Evolutionary conservation across 2,329 filamentous ascomycete genomes (phyloP).

Genomic region (Colletotrichum shisoi): DNA sequence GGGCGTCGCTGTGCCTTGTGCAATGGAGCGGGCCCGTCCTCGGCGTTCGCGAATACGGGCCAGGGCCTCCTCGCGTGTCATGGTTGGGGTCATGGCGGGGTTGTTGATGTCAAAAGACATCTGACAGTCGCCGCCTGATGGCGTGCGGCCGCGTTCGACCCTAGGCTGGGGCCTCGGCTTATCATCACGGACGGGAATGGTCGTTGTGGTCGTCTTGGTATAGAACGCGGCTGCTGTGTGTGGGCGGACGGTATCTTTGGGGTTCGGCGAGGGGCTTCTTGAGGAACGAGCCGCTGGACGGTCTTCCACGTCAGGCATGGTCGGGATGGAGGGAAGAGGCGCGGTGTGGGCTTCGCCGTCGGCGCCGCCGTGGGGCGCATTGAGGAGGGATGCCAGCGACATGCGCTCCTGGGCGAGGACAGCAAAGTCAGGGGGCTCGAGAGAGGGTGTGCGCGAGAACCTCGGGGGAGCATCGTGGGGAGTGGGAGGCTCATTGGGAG

Average conservation of each 20-base stretch:
- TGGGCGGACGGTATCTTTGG: slow-evolving; percentile 46
- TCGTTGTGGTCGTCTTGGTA: slow-evolving; percentile 60
- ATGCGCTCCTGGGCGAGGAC: slow-evolving; percentile 61
- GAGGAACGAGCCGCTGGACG: slow-evolving; percentile 24
- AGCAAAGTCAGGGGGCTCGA: slow-evolving; percentile 68
- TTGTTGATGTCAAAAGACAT: slow-evolving; percentile 63
- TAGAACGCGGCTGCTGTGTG: slow-evolving; percentile 60
- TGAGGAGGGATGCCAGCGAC: slow-evolving; percentile 68
- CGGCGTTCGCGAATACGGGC: slow-evolving; percentile 77
- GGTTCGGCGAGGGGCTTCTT: slow-evolving; percentile 23
- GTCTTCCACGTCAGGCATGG: slow-evolving; percentile 48
- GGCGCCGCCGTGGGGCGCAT: slow-evolving; percentile 59
- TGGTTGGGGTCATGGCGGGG: slow-evolving; percentile 69
- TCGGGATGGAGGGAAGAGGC: slow-evolving; percentile 53
- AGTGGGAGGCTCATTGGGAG: slow-evolving; percentile 46
- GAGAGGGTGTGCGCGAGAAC: slow-evolving; percentile 67
- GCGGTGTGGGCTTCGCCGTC: slow-evolving; percentile 45
- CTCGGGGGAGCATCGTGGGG: slow-evolving; percentile 47
- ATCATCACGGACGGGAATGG: slow-evolving; percentile 61
- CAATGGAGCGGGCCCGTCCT: slow-evolving; percentile 73
- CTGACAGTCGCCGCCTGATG: slow-evolving; percentile 50
- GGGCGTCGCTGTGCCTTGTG: slow-evolving; percentile 68
- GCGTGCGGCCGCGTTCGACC: slow-evolving; percentile 58
- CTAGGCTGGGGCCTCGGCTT: slow-evolving; percentile 48
- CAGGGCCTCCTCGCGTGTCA: slow-evolving; percentile 77